Percentiles rank a stretch among this genome's conserved stretches.
Evolutionary conservation across 2,329 filamentous ascomycete species (phyloP).

Genomic region (Botrytis tulipae): DNA sequence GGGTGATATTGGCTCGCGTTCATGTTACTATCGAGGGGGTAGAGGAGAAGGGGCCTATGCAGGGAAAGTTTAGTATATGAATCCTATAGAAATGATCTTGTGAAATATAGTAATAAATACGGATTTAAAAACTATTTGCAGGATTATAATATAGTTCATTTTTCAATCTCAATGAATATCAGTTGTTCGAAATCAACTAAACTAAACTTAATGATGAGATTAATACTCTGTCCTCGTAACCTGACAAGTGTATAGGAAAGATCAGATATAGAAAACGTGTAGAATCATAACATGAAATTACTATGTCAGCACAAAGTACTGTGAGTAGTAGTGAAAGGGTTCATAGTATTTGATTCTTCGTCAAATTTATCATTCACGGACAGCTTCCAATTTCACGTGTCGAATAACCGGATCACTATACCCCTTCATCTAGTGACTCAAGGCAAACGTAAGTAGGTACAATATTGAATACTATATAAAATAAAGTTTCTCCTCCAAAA

Average conservation of each 20-base stretch:
- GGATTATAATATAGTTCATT: accelerated
- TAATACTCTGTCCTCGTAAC: not conserved
- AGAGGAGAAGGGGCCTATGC: not conserved
- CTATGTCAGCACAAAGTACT: too few relatives aligned
- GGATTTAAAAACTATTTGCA: not conserved
- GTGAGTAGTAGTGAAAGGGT: too few relatives aligned
- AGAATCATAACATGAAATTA: not conserved
- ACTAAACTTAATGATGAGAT: not conserved
- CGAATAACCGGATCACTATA: not conserved
- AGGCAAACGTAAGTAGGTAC: not conserved
- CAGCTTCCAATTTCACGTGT: not conserved
- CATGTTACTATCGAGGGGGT: not conserved
- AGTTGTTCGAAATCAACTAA: not conserved
- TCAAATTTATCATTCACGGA: not conserved
- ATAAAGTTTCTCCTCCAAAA: not conserved
- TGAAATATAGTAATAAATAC: not conserved
- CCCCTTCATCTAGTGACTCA: not conserved
- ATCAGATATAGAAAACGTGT: not conserved
- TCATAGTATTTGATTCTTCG: not conserved
- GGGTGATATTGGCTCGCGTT: not conserved
- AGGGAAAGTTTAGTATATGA: not conserved
- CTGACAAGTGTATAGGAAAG: not conserved
- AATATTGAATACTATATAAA: not conserved
- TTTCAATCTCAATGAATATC: not conserved
- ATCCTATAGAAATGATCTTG: not conserved